Evolutionary conservation across 169 alveolate genomes (phyloP).

Genomic region (Plasmodium vivax): DNA sequence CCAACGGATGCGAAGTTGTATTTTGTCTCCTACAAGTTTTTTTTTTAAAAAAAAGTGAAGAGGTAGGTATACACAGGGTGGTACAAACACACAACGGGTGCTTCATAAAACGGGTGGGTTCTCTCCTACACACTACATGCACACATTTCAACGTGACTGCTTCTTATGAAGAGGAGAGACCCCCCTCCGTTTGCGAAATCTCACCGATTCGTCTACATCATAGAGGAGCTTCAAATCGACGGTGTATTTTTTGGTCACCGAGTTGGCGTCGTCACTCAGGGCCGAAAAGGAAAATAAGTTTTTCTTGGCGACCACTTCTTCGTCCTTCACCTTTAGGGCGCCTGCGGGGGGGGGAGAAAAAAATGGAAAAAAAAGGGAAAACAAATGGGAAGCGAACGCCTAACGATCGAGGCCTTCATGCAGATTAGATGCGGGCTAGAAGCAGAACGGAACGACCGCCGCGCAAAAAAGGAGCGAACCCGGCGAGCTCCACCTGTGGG

Average conservation of each 20-base stretch:
- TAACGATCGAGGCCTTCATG: no score
- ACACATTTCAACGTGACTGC: not conserved
- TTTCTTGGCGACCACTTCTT: slow-evolving; percentile 78
- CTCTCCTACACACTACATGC: slow-evolving; percentile 19
- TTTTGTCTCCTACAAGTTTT: slow-evolving; percentile 79
- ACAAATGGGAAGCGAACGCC: not conserved
- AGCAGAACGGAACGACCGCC: not conserved
- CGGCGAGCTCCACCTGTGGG: slow-evolving; percentile 96
- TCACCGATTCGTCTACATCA: slow-evolving; percentile 79
- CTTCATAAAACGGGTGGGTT: not conserved
- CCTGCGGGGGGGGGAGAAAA: slow-evolving; percentile 75
- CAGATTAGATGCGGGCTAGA: not conserved
- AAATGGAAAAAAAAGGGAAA: not conserved
- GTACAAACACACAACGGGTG: not conserved
- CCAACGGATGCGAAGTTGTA: slow-evolving; percentile 92
- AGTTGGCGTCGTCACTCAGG: slow-evolving; percentile 88
- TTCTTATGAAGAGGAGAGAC: not conserved
- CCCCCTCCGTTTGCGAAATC: not conserved
- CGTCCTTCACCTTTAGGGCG: slow-evolving; percentile 88
- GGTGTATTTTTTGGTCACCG: slow-evolving; percentile 83
- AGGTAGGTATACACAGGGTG: not conserved
- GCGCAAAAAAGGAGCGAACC: slow-evolving; percentile 76
- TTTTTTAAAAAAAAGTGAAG: not conserved
- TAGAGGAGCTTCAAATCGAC: slow-evolving; percentile 85
- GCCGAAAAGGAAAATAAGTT: slow-evolving; percentile 85